These are phyloP conservation scores for Acanthamoeba triangularis DNA, from an alignment of 208 protist genomes.

Conservation along the genomic window DNA sequence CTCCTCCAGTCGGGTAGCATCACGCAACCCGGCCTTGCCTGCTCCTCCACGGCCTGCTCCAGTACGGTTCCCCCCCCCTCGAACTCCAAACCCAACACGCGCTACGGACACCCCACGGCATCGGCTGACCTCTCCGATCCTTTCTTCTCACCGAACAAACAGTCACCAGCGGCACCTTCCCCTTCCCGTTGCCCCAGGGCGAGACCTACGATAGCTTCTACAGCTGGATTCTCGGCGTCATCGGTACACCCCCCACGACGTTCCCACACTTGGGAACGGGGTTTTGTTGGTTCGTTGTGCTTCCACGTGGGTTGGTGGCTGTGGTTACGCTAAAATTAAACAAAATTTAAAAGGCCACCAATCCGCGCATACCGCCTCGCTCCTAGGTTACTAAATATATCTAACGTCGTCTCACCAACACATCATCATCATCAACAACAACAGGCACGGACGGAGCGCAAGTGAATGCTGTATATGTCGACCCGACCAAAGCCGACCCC, in stretches of 20 bases:
- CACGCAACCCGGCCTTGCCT: not conserved
- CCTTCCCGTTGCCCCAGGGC: not conserved
- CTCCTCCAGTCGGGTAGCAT: not conserved
- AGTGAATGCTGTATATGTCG: not conserved
- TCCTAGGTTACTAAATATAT: not conserved
- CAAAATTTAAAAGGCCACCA: not conserved
- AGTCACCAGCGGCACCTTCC: not conserved
- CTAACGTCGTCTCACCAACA: not conserved
- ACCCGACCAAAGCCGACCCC: conserved; percentile 18
- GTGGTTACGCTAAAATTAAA: no score
- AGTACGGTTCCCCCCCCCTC: not conserved
- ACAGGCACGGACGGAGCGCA: conserved; percentile 8
- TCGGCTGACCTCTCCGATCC: no score
- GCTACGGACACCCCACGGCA: no score
- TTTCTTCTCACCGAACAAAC: not conserved
- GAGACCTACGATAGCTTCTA: conserved; percentile 44
- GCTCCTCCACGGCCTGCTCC: not conserved
- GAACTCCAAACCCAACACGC: no score
- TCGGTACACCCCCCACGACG: not conserved
- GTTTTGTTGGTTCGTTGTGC: not conserved
- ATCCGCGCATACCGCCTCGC: no score
- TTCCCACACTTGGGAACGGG: not conserved
- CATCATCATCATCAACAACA: not conserved
- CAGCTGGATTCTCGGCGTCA: not conserved
- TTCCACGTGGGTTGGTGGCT: no score